Evolutionary conservation across 768 basidiomycete species (phyloP).

Genomic region (Lentinula boryana): DNA sequence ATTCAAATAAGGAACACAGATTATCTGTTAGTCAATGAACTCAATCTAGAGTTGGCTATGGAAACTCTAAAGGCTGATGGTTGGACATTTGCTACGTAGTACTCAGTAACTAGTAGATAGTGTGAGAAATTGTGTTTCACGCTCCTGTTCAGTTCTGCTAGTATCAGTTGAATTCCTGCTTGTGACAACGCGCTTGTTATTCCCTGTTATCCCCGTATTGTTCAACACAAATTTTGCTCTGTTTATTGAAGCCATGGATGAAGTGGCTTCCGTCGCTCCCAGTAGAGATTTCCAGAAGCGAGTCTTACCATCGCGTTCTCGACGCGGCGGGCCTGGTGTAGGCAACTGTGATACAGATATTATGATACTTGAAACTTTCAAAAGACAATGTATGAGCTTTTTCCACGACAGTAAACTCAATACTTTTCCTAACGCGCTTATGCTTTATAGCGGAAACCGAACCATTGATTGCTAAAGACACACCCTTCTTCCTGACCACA

Average conservation of each 20-base stretch:
- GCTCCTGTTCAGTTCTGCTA: not conserved
- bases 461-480: constrained; percentile 60
- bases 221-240: not conserved
- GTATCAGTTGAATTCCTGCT: not conserved
- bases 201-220: not conserved
- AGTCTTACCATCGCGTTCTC: constrained; percentile 74
- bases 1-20: constrained; percentile 56
- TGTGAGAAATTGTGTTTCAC: not conserved
- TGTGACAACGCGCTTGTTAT: not conserved
- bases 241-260: not conserved
- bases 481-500: constrained; percentile 70
- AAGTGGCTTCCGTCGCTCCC: constrained; percentile 13
- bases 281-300: constrained; percentile 56
- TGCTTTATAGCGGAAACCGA: constrained; percentile 56
- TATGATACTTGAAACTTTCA: constrained; percentile 79
- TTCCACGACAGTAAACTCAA: constrained; percentile 5
- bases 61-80: constrained; percentile 40
- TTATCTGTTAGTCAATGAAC: constrained; percentile 50
- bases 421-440: constrained; percentile 15
- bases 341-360: constrained; percentile 75
- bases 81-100: constrained; percentile 35
- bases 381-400: constrained; percentile 59
- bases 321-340: constrained; percentile 76
- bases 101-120: not conserved
- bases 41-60: constrained; percentile 34